Evolutionary conservation across 2,329 filamentous ascomycete genomes (phyloP).

Genomic region (Fusarium gaditjirri): DNA sequence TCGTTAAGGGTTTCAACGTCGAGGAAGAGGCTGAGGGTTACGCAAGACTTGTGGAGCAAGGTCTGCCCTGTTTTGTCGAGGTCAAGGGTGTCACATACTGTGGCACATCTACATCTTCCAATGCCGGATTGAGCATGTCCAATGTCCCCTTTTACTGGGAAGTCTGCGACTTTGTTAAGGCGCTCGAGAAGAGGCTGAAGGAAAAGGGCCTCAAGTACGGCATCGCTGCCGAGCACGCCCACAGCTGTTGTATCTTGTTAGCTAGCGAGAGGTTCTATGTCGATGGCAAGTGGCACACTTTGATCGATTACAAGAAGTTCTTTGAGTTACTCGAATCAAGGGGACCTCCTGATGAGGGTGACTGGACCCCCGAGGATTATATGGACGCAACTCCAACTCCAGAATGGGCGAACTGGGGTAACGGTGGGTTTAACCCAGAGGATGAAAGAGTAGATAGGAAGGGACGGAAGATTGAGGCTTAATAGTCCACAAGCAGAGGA

Average conservation of each 20-base stretch:
- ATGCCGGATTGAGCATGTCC: slow-evolving; percentile 92
- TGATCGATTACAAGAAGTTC: slow-evolving; percentile 91
- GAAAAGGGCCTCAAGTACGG: slow-evolving; percentile 82
- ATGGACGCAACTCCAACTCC: slow-evolving; percentile 54
- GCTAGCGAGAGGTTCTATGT: slow-evolving; percentile 83
- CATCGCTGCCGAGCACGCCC: slow-evolving; percentile 93
- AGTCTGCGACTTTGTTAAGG: slow-evolving; percentile 82
- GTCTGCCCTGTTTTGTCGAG: slow-evolving; percentile 91
- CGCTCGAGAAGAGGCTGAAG: slow-evolving; percentile 75
- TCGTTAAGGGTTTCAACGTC: slow-evolving; percentile 98
- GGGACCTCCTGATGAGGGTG: slow-evolving; percentile 69
- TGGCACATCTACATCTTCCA: slow-evolving; percentile 85
- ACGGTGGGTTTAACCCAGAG: slow-evolving; percentile 91
- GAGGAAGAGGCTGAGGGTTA: slow-evolving; percentile 94
- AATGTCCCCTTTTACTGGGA: slow-evolving; percentile 98
- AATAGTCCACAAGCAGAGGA: slow-evolving; percentile 14
- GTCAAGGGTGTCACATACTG: slow-evolving; percentile 98
- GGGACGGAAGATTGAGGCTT: slow-evolving; percentile 70
- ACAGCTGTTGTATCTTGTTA: slow-evolving; percentile 91
- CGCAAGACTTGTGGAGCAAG: slow-evolving; percentile 85
- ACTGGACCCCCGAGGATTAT: slow-evolving; percentile 57
- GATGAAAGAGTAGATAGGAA: slow-evolving; percentile 90
- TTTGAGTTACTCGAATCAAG: slow-evolving; percentile 78
- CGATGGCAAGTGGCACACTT: slow-evolving; percentile 85
- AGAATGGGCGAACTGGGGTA: slow-evolving; percentile 95